Percentiles rank a stretch among this genome's conserved stretches.
phyloP scores from a whole-genome alignment of 768 basidiomycete genomes.

The Mycena kentingensis region DNA sequence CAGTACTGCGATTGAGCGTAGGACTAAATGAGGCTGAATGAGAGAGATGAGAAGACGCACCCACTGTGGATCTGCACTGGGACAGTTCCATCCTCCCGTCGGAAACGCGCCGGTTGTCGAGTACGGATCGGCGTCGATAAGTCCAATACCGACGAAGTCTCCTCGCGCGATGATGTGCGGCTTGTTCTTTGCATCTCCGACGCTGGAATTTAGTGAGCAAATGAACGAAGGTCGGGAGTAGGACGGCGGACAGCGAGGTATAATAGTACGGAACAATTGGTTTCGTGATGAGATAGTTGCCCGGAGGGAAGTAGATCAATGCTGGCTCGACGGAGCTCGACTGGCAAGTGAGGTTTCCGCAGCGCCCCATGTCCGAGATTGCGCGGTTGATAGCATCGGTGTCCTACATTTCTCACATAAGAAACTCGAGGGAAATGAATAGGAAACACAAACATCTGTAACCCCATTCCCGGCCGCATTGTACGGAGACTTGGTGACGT shows the following conservation, averaged over 20 bases:
- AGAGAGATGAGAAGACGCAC: constrained; percentile 1
- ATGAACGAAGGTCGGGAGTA: constrained; percentile 28
- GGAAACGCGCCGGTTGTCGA: not conserved
- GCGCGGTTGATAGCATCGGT: constrained; percentile 57
- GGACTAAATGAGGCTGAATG: not conserved
- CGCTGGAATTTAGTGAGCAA: not conserved
- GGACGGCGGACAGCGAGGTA: constrained; percentile 28
- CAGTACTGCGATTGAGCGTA: constrained; percentile 9
- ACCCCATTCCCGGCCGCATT: constrained; percentile 44
- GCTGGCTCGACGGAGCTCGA: constrained; percentile 46
- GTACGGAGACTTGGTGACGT: constrained; percentile 48
- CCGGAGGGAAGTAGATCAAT: constrained; percentile 54
- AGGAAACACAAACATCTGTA: constrained; percentile 8
- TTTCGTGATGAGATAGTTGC: constrained; percentile 28
- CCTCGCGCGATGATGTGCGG: constrained; percentile 35
- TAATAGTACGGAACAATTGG: constrained; percentile 8
- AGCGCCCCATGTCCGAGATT: constrained; percentile 48
- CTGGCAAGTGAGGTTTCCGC: constrained; percentile 40
- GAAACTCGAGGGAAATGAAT: not conserved
- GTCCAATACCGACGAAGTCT: constrained; percentile 33
- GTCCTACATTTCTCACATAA: constrained; percentile 2
- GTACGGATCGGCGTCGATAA: constrained; percentile 30
- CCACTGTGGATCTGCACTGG: constrained; percentile 6
- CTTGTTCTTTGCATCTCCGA: constrained; percentile 35
- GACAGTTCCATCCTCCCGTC: constrained; percentile 12